Percentiles rank a stretch among this genome's conserved stretches.
phyloP scores from a whole-genome alignment of 768 basidiomycete species.

The Mycena maculata region DNA sequence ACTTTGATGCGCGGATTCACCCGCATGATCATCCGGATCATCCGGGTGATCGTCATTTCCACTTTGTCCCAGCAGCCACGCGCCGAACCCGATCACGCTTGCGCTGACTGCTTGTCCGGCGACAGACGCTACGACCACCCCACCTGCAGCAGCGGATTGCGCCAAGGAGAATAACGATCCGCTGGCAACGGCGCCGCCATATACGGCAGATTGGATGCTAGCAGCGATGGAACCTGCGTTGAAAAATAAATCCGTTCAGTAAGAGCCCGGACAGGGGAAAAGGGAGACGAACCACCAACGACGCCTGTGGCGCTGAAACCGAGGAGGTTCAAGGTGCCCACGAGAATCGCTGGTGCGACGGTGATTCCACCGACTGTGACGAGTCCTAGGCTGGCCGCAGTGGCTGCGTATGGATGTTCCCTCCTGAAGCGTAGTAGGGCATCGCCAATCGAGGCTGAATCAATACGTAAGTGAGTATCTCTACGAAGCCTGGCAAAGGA shows the following conservation, averaged over 20 bases:
- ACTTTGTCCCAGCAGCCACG: neutral
- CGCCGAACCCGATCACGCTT: slow-evolving; percentile 5
- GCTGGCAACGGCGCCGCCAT: neutral
- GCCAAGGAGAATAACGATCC: slow-evolving; percentile 11
- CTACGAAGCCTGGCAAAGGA: too few species aligned
- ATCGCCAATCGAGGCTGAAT: neutral
- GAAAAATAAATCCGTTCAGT: neutral
- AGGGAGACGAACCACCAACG: neutral
- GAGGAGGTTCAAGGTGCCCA: slow-evolving; percentile 1
- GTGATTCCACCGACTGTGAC: slow-evolving; percentile 3
- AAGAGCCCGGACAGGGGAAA: neutral
- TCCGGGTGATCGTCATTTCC: too few species aligned
- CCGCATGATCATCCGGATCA: too few species aligned
- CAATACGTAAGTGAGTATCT: too few species aligned
- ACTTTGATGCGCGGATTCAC: too few species aligned
- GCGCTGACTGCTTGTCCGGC: slow-evolving; percentile 6
- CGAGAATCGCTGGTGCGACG: slow-evolving; percentile 12
- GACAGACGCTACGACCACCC: slow-evolving; percentile 1
- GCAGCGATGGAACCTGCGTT: neutral
- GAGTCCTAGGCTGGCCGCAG: slow-evolving; percentile 12
- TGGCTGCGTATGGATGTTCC: slow-evolving; percentile 13
- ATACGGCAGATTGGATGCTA: neutral
- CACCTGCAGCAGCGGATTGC: slow-evolving; percentile 3
- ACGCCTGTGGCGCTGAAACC: slow-evolving; percentile 14
- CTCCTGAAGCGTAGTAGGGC: slow-evolving; percentile 8